Evolutionary conservation across 768 basidiomycete species (phyloP), one percentile per base, ranked within the genome.

Genomic region (Mycena floridula): DNA sequence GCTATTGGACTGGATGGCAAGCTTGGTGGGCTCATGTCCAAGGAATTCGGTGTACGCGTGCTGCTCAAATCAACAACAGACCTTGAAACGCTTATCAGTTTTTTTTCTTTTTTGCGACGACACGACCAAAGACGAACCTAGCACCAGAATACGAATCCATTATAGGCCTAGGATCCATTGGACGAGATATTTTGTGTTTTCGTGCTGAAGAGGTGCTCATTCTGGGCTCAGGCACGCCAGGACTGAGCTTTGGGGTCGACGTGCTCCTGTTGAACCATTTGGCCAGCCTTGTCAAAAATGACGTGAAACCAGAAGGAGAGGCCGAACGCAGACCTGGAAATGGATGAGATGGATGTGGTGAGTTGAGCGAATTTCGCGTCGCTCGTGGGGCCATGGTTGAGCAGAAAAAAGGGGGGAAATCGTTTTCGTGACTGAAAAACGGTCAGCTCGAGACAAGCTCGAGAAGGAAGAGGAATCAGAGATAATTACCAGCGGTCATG

Each of bases 181-280:
- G 88, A 37, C 82, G 79, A 25, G 88, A 90, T 27, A 90, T 91
- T 70, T 87, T 89, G 43, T 79, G 84, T 50, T 84, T 87, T 48
- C 84, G 58, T 5, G 59, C 60, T 24, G 51, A 49, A 16, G 64
- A 65, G 42, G 62, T 59, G 48, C 75, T 81, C 1, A 73, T 51
- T 46, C 79, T 64, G 1, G 78, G 73, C 44, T 80, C 77, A 26
- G 62, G 43, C 21, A 67, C 43, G 35, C 61, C 41, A 49, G 68
- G 50, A 28, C 70, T n/a, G n/a, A n/a, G n/a, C n/a, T n/a, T n/a
- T n/a, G n/a, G n/a, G n/a, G n/a, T n/a, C n/a, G n/a, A n/a, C 4
- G 72, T 66, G 46, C 81, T 79, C 32, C 81, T 71, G 12, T 62
- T 70, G 57, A 87, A 87, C 85, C 85, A 88, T 67, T 76, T 80